Evolutionary conservation across 2,329 filamentous ascomycete species (phyloP).

Genomic region (Hymenoscyphus linearis): DNA sequence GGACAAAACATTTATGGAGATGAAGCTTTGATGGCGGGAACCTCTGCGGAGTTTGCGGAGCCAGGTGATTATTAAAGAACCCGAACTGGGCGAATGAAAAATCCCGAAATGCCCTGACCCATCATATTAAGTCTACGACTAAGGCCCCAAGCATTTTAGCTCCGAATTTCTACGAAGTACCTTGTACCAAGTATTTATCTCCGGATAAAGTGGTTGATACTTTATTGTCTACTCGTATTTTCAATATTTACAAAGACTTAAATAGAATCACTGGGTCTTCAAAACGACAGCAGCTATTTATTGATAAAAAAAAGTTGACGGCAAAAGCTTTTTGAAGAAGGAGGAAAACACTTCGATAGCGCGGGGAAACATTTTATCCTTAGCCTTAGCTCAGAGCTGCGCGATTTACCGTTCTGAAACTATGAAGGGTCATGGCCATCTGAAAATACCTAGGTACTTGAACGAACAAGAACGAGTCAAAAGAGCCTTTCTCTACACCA

Average conservation of each 20-base stretch:
- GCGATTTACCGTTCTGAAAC: neutral
- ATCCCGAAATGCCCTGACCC: neutral
- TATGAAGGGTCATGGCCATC: neutral
- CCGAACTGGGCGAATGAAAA: neutral
- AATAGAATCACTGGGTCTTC: no score
- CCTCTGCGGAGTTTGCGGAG: neutral
- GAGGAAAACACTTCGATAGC: neutral
- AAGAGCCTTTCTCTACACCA: neutral
- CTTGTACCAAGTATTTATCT: neutral
- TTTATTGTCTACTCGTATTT: neutral
- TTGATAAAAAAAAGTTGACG: neutral
- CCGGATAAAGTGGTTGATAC: neutral
- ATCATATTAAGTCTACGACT: neutral
- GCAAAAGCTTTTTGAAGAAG: neutral
- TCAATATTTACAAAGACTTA: no score
- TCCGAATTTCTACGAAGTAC: neutral
- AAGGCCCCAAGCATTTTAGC: neutral
- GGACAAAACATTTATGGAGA: neutral
- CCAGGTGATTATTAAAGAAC: neutral
- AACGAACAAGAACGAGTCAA: no score
- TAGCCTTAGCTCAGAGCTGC: neutral
- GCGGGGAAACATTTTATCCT: neutral
- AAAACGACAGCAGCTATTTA: no score
- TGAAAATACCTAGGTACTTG: no score
- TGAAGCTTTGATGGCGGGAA: neutral